Conservation (phyloP, 768 basidiomycete genomes). For the Imleria badia region DNA sequence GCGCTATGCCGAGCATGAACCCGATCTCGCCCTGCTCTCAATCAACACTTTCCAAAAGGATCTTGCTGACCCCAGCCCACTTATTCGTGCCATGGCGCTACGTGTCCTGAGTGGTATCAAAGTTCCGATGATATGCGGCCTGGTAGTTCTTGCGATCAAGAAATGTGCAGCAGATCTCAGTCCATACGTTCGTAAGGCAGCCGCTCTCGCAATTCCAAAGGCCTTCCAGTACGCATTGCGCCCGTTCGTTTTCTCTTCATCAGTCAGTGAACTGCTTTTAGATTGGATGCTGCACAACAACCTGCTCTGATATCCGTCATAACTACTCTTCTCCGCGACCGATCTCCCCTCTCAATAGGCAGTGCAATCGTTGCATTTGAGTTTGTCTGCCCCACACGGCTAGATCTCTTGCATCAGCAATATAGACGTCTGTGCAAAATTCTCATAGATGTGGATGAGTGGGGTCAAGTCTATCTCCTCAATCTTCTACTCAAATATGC, state of each 20-base stretch:
- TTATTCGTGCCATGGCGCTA: conserved; percentile 95
- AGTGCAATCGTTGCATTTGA: conserved; percentile 84
- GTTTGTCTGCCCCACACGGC: conserved; percentile 79
- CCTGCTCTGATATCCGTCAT: conserved; percentile 69
- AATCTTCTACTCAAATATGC: conserved; percentile 81
- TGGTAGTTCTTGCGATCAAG: conserved; percentile 86
- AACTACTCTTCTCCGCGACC: conserved; percentile 62
- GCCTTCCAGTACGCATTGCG: conserved; percentile 63
- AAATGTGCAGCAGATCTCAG: conserved; percentile 91
- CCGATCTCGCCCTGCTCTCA: conserved; percentile 91
- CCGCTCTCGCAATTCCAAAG: conserved; percentile 87
- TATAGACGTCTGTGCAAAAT: conserved; percentile 81
- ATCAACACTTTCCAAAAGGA: conserved; percentile 99
- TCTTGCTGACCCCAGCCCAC: conserved; percentile 84
- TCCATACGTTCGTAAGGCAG: conserved; percentile 93
- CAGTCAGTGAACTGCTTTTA: conserved; percentile 31
- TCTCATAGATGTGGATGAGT: conserved; percentile 93
- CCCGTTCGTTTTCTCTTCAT: conserved; percentile 1
- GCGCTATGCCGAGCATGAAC: conserved; percentile 89
- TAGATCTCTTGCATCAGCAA: conserved; percentile 87
- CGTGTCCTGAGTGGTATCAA: conserved; percentile 90
- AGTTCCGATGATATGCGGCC: conserved; percentile 82
- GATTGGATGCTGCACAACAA: conserved; percentile 73
- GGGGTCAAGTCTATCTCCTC: conserved; percentile 87
- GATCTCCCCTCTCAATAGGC: conserved; percentile 86